Conservation (phyloP, 768 basidiomycete species). For the Fomitopsis pulvina region DNA sequence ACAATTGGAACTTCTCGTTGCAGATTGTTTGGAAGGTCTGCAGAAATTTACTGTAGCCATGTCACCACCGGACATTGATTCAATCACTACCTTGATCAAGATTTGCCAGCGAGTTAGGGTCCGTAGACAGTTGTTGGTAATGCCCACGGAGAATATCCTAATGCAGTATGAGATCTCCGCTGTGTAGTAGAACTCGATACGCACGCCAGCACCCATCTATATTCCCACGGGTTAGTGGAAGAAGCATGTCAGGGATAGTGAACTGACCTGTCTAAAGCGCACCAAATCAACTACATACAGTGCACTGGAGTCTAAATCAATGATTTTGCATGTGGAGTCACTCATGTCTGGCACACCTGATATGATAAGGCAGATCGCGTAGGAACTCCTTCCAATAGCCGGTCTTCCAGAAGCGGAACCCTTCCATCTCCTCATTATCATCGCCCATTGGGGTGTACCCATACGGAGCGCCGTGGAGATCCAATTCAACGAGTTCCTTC, state of each 20-base stretch:
- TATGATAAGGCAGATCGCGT: conserved; percentile 84
- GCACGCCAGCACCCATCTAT: conserved; percentile 53
- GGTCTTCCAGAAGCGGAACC: conserved; percentile 98
- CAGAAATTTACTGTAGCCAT: background rate
- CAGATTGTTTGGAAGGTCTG: conserved; percentile 94
- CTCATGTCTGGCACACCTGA: conserved; percentile 52
- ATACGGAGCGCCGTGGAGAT: conserved; percentile 90
- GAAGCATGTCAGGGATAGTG: background rate
- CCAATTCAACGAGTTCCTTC: conserved; percentile 88
- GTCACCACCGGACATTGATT: background rate
- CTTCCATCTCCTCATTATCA: conserved; percentile 92
- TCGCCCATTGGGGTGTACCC: conserved; percentile 98
- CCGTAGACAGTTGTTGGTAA: conserved; percentile 91
- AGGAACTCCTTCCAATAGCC: conserved; percentile 94
- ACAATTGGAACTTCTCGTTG: conserved; percentile 92
- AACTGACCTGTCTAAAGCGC: conserved; percentile 82
- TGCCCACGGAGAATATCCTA: conserved; percentile 86
- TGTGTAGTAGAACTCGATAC: conserved; percentile 13
- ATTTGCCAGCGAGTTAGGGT: conserved; percentile 91
- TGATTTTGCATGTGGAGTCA: background rate
- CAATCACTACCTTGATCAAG: conserved; percentile 81
- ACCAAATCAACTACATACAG: conserved; percentile 95
- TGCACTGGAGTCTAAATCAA: conserved; percentile 48
- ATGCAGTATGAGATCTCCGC: background rate
- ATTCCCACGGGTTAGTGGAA: background rate